Base-by-base conservation (phyloP, 805 yeast genomes). In the Nadsonia fulvescens region DNA sequence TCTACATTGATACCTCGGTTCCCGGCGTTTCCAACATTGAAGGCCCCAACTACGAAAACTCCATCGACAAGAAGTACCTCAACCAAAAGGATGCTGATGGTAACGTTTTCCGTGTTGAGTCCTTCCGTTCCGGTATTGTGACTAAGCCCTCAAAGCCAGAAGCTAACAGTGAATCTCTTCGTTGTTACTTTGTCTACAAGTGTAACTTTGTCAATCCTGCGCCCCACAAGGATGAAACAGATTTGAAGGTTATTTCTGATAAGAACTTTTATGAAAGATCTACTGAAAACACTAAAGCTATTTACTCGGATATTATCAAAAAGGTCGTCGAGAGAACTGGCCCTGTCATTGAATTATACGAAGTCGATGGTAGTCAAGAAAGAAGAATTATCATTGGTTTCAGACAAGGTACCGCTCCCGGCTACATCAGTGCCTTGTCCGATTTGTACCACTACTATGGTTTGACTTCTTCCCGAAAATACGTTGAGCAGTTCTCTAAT, bases 401-500 rank as follows among this genome's bases (percentile, higher is more conserved):
- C 56, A 75, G 72, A 40, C 82, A 76, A 47, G 70, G 71, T 35
- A 61, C 92, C 14, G 73, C 95, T 8, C 74, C 89, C 24, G 73
- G 81, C 38, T 86, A 75, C 57, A 79, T 73, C 51, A 70, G 91
- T 18, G 92, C 95, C 12, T 61, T 86, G 34, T 65, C 79, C 26
- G 76, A 83, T 36, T 62, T 86, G 48, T 83, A 83, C 42, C 75
- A 75, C 47, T 89, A 81, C 59, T 86, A 86, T 54, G 76, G 81
- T 35, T 63, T 89, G 39, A 65, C 68, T 23, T 70, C 83, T 32
- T 70, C 89, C 26, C 69, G 94, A 50, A 82, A 82, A 54, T 89
- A 83, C 47, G 82, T 89, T 32, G 98, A 86, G 51, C 89, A 83
- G 48, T 89, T 86, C 48, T 61, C 83, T 37, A 81, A 83, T 46